Base-by-base conservation (phyloP, 2,329 filamentous ascomycete genomes). In the Ophiostoma pallidulum region DNA sequence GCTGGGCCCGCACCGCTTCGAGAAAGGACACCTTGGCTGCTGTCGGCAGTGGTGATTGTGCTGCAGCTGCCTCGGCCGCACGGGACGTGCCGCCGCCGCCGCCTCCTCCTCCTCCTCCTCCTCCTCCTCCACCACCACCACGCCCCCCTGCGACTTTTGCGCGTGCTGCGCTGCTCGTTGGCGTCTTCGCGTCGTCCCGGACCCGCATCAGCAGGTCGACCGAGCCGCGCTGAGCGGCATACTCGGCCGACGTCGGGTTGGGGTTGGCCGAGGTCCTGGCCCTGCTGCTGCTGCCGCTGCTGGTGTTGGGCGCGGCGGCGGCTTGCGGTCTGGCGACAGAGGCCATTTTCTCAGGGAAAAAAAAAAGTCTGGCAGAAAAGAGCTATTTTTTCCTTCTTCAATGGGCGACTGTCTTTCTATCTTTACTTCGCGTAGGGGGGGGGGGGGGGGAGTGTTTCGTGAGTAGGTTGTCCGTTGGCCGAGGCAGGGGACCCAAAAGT, bases 161-260 rank as follows among this genome's bases (percentile, higher is more conserved):
- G 35, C 19, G 18, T 3, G n/a, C n/a, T 5, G 14, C 32, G 32
- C 32, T 26, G 22, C 35, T 22, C 10, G 24, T 49, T 12, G 41
- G 41, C 4, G 47, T n/a, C 39, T 16, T 22, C n/a, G 13, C 29
- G 14, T 10, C 20, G 18, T 38, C 41, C 22, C 41, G 43, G 36
- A 24, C 32, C 12, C 24, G 37, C 41, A 51, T 45, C 28, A 51
- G 36, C 38, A 51, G 35, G 36, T 51, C 50, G 19, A 51, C 36
- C 1, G 42, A 39, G 29, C 50, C 46, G 33, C 50, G 50, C 22
- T 47, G 47, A 5, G 42, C 47, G n/a, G 42, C 46, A 38, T 51
- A 51, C 10, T 24, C 39, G 24, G 42, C 39, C 29, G 49, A 42
- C 4, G 45, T 48, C 9, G 49, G 45, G 36, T 46, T 47, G 8